phyloP scores from a whole-genome alignment of 148 eudicot genomes.

The Rhododendron mucronatum region DNA sequence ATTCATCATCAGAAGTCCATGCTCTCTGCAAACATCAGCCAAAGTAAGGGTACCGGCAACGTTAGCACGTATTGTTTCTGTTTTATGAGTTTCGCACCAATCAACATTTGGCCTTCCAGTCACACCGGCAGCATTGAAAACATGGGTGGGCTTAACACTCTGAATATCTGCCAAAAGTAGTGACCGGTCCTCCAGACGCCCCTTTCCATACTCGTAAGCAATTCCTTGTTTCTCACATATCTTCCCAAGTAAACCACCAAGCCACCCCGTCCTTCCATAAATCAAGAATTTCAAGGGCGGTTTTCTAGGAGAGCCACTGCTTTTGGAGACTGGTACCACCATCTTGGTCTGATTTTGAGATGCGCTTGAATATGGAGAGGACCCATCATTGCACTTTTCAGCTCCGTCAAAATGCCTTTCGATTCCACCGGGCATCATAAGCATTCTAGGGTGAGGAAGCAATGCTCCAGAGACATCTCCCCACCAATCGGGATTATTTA shows the following conservation, averaged over 20 bases:
- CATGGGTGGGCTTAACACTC: slow-evolving; percentile 62
- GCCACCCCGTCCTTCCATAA: slow-evolving; percentile 70
- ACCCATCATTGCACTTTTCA: slow-evolving; percentile 37
- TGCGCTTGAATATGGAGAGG: slow-evolving; percentile 22
- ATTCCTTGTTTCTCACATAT: slow-evolving; percentile 67
- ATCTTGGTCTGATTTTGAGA: slow-evolving; percentile 19
- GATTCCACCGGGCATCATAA: slow-evolving; percentile 84
- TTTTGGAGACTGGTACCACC: slow-evolving; percentile 33
- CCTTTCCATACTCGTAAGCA: slow-evolving; percentile 59
- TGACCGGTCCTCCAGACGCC: slow-evolving; percentile 54
- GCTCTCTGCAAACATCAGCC: slow-evolving; percentile 64
- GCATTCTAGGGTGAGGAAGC: slow-evolving; percentile 74
- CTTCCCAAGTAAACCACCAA: slow-evolving; percentile 70
- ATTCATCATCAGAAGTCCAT: slow-evolving; percentile 55
- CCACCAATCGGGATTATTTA: slow-evolving; percentile 66
- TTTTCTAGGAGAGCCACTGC: slow-evolving; percentile 17
- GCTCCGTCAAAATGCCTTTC: slow-evolving; percentile 57
- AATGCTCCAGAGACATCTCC: slow-evolving; percentile 75
- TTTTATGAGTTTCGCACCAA: slow-evolving; percentile 69
- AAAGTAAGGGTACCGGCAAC: slow-evolving; percentile 68
- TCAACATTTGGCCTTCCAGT: slow-evolving; percentile 72
- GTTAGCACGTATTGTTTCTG: slow-evolving; percentile 57
- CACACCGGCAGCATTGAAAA: slow-evolving; percentile 76
- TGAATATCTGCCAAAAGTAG: slow-evolving; percentile 49
- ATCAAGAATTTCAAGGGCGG: slow-evolving; percentile 53